These are phyloP conservation scores for Rhodotorula sp. DNA, from an alignment of 1,284 basidiomycete species.

Conservation along the genomic window DNA sequence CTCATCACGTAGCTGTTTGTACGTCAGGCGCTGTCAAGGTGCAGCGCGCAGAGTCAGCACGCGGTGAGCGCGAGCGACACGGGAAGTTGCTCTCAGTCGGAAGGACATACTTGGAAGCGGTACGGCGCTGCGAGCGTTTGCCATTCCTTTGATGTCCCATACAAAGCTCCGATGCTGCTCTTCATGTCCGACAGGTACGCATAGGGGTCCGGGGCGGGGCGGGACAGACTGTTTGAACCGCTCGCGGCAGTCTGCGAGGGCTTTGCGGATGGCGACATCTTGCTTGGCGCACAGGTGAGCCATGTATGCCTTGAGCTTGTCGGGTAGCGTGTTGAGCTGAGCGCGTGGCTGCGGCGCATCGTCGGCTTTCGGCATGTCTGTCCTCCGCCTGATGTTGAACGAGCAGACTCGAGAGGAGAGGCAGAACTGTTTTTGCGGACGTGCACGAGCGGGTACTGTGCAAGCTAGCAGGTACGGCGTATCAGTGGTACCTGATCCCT, in stretches of 20 bases:
- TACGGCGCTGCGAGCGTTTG: not conserved
- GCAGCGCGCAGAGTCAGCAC: not conserved
- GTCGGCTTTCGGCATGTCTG: not conserved
- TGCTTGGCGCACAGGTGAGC: not conserved
- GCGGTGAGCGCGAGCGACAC: not conserved
- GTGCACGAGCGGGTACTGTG: too few relatives aligned
- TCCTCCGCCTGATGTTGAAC: not conserved
- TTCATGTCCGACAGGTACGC: too few relatives aligned
- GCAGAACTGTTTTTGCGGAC: too few relatives aligned
- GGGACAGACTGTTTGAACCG: too few relatives aligned
- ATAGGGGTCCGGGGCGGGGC: too few relatives aligned
- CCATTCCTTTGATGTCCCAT: not conserved
- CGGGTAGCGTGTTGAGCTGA: not conserved
- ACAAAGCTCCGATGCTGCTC: not conserved
- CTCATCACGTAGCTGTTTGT: too few relatives aligned
- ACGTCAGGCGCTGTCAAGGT: too few relatives aligned
- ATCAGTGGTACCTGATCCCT: too few relatives aligned
- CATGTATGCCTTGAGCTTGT: not conserved
- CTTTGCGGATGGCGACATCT: not conserved
- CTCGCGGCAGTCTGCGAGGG: not conserved
- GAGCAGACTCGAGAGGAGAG: too few relatives aligned
- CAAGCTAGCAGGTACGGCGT: too few relatives aligned
- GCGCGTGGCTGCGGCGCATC: not conserved
- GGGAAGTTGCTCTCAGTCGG: not conserved
- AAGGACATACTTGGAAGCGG: not conserved